Percentiles rank a stretch among this genome's conserved stretches.
Conservation (phyloP, 371 early-diverging fungal genomes). For the Rhizopus delemar region DNA sequence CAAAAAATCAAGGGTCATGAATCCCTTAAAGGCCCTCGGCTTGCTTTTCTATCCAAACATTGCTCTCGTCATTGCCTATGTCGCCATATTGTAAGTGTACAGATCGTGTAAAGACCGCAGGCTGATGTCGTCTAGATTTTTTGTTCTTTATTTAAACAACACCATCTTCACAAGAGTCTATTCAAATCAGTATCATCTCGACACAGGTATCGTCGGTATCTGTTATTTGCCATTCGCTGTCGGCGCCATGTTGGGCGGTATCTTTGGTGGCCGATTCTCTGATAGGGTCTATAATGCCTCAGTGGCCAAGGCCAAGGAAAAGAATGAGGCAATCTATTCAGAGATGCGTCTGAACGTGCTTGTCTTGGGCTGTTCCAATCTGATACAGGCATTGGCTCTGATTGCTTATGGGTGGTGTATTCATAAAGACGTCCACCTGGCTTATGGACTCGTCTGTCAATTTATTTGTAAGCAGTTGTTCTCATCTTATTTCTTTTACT, state of each 20-base stretch:
- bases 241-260: slow-evolving; percentile 38
- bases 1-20: slow-evolving; percentile 9
- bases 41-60: slow-evolving; percentile 34
- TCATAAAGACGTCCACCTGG: slow-evolving; percentile 40
- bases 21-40: slow-evolving; percentile 38
- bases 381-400: slow-evolving; percentile 24
- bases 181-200: slow-evolving; percentile 33
- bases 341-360: slow-evolving; percentile 39
- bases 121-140: slow-evolving; percentile 22
- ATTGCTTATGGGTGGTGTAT: slow-evolving; percentile 48
- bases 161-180: slow-evolving; percentile 40
- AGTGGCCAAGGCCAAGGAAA: slow-evolving; percentile 21
- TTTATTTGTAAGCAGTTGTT: slow-evolving; percentile 33
- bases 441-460: slow-evolving; percentile 37
- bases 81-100: slow-evolving; percentile 40
- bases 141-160: slow-evolving; percentile 32
- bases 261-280: slow-evolving; percentile 39
- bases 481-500: background rate
- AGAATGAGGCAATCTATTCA: slow-evolving; percentile 20
- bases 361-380: slow-evolving; percentile 21
- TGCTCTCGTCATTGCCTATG: slow-evolving; percentile 28
- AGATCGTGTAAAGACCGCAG: background rate
- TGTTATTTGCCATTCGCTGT: slow-evolving; percentile 38
- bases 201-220: slow-evolving; percentile 33
- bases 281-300: slow-evolving; percentile 29